A percentile compares a stretch with the other conserved stretches of the same genome.
phyloP scores from a whole-genome alignment of 352 stramenopile genomes.

The Halophytophthora polymorphica region DNA sequence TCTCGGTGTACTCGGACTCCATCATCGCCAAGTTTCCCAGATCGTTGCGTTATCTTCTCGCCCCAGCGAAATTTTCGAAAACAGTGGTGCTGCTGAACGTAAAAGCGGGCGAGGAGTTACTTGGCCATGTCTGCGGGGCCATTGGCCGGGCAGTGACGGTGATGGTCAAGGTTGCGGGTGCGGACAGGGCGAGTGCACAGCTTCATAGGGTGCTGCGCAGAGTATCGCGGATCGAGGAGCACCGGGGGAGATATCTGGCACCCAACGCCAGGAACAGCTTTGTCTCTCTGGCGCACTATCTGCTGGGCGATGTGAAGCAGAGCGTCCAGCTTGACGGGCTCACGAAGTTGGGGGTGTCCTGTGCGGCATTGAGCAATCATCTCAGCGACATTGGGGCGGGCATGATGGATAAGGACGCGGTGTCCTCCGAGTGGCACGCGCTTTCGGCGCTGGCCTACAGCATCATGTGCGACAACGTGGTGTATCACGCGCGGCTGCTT shows the following conservation, averaged over 20 bases:
- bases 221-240: constrained; percentile 6
- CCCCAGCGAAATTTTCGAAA: constrained; percentile 18
- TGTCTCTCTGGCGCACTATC: constrained; percentile 20
- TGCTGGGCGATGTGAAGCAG: constrained; percentile 36
- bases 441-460: constrained; percentile 35
- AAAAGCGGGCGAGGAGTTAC: constrained; percentile 35
- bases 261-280: constrained; percentile 16
- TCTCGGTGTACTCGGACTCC: constrained; percentile 50
- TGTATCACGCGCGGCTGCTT: constrained; percentile 57
- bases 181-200: constrained; percentile 13
- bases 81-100: constrained; percentile 34
- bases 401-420: constrained; percentile 7
- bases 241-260: constrained; percentile 1
- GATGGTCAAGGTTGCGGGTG: constrained; percentile 11
- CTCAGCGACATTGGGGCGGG: constrained; percentile 29
- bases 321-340: constrained; percentile 29
- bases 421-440: constrained; percentile 4
- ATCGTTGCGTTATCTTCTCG: constrained; percentile 31
- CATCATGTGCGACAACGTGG: constrained; percentile 62
- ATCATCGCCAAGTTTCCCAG: constrained; percentile 41
- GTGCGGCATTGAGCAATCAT: constrained; percentile 35
- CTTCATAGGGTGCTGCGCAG: constrained; percentile 16
- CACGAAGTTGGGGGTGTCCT: constrained; percentile 41
- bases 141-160: constrained; percentile 30
- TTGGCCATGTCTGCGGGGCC: constrained; percentile 39